Evolutionary conservation across 2,329 filamentous ascomycete species (phyloP).

Genomic region (Talaromyces funiculosus): DNA sequence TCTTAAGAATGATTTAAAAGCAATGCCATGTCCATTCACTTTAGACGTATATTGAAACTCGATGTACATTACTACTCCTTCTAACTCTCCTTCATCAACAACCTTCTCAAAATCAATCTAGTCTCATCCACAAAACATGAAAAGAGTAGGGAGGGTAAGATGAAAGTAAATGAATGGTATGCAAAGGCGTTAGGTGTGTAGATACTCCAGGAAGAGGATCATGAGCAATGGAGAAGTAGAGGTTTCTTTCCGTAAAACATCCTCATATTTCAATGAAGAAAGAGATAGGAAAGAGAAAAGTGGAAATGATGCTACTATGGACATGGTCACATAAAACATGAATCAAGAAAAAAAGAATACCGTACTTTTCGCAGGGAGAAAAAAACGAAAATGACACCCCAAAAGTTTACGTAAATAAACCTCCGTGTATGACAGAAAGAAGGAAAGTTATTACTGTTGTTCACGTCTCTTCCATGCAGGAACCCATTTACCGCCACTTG

Average conservation of each 20-base stretch:
- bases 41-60: neutral
- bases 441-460: constrained; percentile 22
- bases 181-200: neutral
- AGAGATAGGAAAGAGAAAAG: neutral
- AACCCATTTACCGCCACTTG: constrained; percentile 28
- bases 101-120: neutral
- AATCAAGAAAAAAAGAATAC: neutral
- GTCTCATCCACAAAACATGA: neutral
- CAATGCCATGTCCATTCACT: neutral
- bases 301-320: constrained; percentile 10
- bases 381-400: neutral
- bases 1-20: neutral
- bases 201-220: neutral
- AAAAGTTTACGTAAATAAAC: constrained; percentile 1
- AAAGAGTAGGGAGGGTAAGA: neutral
- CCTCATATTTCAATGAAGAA: neutral
- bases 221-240: neutral
- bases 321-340: constrained; percentile 13
- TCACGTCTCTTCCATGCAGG: constrained; percentile 33
- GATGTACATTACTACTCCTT: neutral
- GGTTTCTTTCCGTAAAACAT: neutral
- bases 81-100: neutral
- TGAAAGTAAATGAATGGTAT: neutral
- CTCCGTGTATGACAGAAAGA: neutral
- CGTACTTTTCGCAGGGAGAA: constrained; percentile 3